Percentiles rank a stretch among this genome's conserved stretches.
phyloP scores from a whole-genome alignment of 140 eudicot genomes.

The Bidens hawaiensis region DNA sequence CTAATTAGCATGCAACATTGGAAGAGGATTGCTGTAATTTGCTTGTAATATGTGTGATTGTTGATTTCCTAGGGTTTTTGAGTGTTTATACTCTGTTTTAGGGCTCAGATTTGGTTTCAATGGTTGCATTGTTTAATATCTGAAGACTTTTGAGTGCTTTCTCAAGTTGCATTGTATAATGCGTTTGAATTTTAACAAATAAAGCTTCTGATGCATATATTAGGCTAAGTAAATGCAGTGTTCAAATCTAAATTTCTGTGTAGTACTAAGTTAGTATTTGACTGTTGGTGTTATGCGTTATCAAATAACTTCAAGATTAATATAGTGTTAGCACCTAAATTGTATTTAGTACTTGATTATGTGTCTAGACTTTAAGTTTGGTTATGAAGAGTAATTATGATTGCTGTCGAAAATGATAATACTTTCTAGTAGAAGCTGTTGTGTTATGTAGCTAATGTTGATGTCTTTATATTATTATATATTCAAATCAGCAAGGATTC shows the following conservation, averaged over 20 bases:
- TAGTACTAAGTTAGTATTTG: background rate
- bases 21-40: conserved; percentile 9
- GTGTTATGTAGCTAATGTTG: background rate
- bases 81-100: background rate
- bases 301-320: background rate
- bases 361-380: background rate
- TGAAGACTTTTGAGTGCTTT: background rate
- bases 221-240: background rate
- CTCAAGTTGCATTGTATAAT: conserved; percentile 12
- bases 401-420: conserved; percentile 4
- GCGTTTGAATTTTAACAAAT: background rate
- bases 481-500: conserved; percentile 8
- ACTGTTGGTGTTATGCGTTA: background rate
- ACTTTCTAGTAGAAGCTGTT: background rate
- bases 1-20: background rate
- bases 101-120: background rate
- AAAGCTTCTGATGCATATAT: conserved; percentile 2
- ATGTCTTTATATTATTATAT: background rate
- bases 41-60: conserved; percentile 10
- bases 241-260: background rate
- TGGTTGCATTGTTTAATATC: conserved; percentile 6
- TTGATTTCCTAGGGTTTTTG: background rate
- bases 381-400: background rate
- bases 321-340: background rate
- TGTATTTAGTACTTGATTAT: background rate